These are phyloP conservation scores for Metschnikowia peoriensis DNA, from an alignment of 805 yeast species.

Conservation along the genomic window DNA sequence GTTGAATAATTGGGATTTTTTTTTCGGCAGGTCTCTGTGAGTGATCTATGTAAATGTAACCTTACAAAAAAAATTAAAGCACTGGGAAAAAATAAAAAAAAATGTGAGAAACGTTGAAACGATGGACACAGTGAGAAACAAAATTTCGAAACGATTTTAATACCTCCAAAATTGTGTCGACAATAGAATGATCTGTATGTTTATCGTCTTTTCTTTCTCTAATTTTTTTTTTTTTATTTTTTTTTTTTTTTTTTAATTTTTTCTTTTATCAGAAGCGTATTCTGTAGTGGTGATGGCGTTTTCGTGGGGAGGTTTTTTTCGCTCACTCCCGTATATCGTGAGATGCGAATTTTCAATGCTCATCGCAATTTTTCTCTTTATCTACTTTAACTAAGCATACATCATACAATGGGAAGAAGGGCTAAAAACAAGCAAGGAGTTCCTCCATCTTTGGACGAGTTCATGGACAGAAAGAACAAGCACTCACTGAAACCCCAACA, in stretches of 20 bases:
- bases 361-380: constrained; percentile 18
- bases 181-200: no score
- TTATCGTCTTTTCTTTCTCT: no score
- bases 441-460: constrained; percentile 88
- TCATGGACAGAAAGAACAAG: constrained; percentile 43
- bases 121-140: no score
- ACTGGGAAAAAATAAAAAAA: no score
- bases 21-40: not conserved
- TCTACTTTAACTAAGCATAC: constrained; percentile 4
- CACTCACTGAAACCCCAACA: constrained; percentile 30
- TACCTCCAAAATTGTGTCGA: no score
- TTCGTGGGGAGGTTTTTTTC: constrained; percentile 1
- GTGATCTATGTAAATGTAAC: not conserved
- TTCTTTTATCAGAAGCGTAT: not conserved
- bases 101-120: no score
- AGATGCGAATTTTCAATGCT: constrained; percentile 18
- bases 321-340: constrained; percentile 8
- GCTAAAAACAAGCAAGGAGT: constrained; percentile 89
- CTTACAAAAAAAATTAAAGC: no score
- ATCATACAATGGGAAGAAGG: constrained; percentile 77
- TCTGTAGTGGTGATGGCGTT: not conserved
- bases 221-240: no score
- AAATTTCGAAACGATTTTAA: no score
- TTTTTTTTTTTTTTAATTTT: not conserved
- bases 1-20: not conserved